Evolutionary conservation across 176 grass and related monocot species (phyloP), one percentile per base, ranked within the genome.

Genomic region (Carex cristatella): DNA sequence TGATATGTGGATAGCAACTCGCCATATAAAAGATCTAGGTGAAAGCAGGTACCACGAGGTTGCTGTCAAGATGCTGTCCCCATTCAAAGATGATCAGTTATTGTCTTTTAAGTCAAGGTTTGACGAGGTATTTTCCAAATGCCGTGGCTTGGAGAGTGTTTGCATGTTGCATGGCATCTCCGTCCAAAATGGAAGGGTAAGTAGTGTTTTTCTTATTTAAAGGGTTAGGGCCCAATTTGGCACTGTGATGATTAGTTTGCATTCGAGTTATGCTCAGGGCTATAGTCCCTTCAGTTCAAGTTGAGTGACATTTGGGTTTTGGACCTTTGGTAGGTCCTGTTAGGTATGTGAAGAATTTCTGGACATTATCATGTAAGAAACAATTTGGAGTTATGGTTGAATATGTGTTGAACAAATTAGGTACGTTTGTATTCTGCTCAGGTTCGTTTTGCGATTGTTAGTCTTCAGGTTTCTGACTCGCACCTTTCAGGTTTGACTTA

Each of bases 1-100:
- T 32, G 96, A 95, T 66, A 91, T 94, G 1, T 99, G 96, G 93
- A 99, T 99, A 64, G 96, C 96, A 14, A 95, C 96, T 61, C 96
- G 89, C 79, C 96, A 99, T 75, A 86, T 85, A 63, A 82, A 71
- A 49, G 89, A 85, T 2, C 83, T 92, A 79, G 91, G 93, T 55
- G 85, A 94, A 16, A 90, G 91, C 51, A 88, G 84, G 16, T 92
- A 92, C 79, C 93, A 95, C 2, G 96, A 99, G 89, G 93, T 99
- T 2, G 90, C 90, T 1, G 91, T 99, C 85, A 99, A 99, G 91
- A 99, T 94, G 91, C 82, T 99, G 66, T 87, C 89, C 88, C 93
- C 96, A 31, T 87, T 99, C 18, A 95, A 88, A 77, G 93, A 99
- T 49, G 96, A 99, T 85, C 91, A 99, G 79, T 87, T 99, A 31